Conservation (phyloP, 371 early-diverging fungal genomes). For the Lichtheimia ornata region DNA sequence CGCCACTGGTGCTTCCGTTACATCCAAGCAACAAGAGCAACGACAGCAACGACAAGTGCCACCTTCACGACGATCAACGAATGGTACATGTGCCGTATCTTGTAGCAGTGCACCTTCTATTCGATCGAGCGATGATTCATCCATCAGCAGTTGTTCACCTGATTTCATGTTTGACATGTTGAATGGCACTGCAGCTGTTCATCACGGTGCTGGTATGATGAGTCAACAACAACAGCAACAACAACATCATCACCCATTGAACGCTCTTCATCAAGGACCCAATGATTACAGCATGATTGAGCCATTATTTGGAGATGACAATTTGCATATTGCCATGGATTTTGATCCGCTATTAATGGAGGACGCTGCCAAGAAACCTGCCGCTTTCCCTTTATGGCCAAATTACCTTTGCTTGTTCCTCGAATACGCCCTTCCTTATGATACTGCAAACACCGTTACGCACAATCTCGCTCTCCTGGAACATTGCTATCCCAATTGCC, state of each 20-base stretch:
- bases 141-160: slow-evolving; percentile 34
- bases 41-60: slow-evolving; percentile 1
- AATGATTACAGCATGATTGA: slow-evolving; percentile 1
- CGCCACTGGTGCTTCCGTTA: too few relatives aligned
- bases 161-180: slow-evolving; percentile 48
- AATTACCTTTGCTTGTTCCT: slow-evolving; percentile 45
- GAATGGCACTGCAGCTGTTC: slow-evolving; percentile 18
- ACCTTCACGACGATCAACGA: background rate
- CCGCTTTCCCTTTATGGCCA: slow-evolving; percentile 28
- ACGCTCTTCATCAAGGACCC: background rate
- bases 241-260: background rate
- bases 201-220: background rate
- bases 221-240: background rate
- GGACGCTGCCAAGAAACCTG: background rate
- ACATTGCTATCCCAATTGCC: slow-evolving; percentile 9
- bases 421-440: slow-evolving; percentile 35
- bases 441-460: slow-evolving; percentile 17
- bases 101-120: slow-evolving; percentile 5
- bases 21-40: slow-evolving; percentile 8
- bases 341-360: background rate
- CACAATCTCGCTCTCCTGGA: background rate
- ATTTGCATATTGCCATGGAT: slow-evolving; percentile 2
- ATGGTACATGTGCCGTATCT: background rate
- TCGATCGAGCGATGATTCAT: slow-evolving; percentile 40
- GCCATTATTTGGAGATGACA: slow-evolving; percentile 3